Base-by-base conservation (phyloP, 345 rosid genomes). In the Cardamine occulta region DNA sequence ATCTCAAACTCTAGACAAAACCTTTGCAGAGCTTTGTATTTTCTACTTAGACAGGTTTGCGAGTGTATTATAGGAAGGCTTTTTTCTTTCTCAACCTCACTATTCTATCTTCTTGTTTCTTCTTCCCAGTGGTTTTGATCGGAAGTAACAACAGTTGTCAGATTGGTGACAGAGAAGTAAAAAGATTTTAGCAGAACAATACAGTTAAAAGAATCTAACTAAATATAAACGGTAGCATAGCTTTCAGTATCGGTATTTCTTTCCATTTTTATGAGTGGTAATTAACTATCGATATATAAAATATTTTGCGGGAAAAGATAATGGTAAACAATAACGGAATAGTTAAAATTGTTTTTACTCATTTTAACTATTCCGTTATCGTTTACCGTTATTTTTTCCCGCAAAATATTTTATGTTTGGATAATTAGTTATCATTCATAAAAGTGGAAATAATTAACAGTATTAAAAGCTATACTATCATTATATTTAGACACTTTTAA, bases 21-120 rank as follows among this genome's bases (percentile, higher is more conserved):
- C 63, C 70, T 62, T 62, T 62, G 75, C 53, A 69, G 70, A 69
- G 75, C 80, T 69, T 76, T 76, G 75, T 76, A 63, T 68, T 68
- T 75, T 68, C 13, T 62, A 76, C 70, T 8, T 69, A 53, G 70
- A 53, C 74, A 76, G 74, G 75, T 39, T 66, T 72, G 77, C 57
- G 77, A 71, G 73, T 78, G 73, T 72, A 72, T 72, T 31, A 58
- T 78, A 70, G 76, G 76, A 77, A 69, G 26, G 18, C 49, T 15
- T 65, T 44, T 23, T 58, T 31, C 18, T 15, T 44, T 44, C 18
- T 32, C 28, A 31, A 19, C 49, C 9, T 58, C 57, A 13, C 47
- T 73, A 1, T 40, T 69, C 8, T n/a, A 15, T 39, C 53, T 13
- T 74, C 71, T 4, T 51, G 53, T 72, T 39, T 48, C 53, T 29